phyloP scores from a whole-genome alignment of 176 grass and related monocot genomes.

The Themeda triandra region DNA sequence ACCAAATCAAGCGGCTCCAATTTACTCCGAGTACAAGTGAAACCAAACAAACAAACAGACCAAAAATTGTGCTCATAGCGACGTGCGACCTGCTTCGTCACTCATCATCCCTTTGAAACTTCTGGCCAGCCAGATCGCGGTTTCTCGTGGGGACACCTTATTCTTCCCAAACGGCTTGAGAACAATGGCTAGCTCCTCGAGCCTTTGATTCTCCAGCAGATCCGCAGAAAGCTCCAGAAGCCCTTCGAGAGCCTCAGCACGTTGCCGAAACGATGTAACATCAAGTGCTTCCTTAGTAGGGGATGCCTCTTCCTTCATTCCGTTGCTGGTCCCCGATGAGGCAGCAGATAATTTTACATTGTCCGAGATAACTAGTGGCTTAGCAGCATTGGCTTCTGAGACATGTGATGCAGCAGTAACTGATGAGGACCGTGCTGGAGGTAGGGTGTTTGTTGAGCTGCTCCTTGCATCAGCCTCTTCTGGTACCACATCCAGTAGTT shows the following conservation, averaged over 20 bases:
- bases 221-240: slow-evolving; percentile 93
- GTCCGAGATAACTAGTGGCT: slow-evolving; percentile 34
- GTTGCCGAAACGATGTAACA: slow-evolving; percentile 93
- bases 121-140: slow-evolving; percentile 93
- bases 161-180: slow-evolving; percentile 96
- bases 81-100: slow-evolving; percentile 51
- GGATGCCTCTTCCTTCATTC: slow-evolving; percentile 51
- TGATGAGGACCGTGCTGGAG: slow-evolving; percentile 18
- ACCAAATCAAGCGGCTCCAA: slow-evolving; percentile 34
- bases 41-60: not conserved
- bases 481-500: slow-evolving; percentile 49
- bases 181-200: slow-evolving; percentile 92
- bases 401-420: not conserved
- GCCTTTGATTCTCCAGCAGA: slow-evolving; percentile 64
- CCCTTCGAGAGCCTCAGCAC: slow-evolving; percentile 90
- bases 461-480: slow-evolving; percentile 52
- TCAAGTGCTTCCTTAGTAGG: slow-evolving; percentile 75
- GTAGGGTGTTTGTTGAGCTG: slow-evolving; percentile 27
- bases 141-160: slow-evolving; percentile 96
- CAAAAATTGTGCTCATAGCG: not conserved
- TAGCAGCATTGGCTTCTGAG: slow-evolving; percentile 23
- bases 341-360: slow-evolving; percentile 13
- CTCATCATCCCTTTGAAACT: slow-evolving; percentile 99
- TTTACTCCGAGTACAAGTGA: not conserved
- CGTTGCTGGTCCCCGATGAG: slow-evolving; percentile 9